Conservation (phyloP, 2,329 filamentous ascomycete genomes). For the Pseudogymnoascus sp. region DNA sequence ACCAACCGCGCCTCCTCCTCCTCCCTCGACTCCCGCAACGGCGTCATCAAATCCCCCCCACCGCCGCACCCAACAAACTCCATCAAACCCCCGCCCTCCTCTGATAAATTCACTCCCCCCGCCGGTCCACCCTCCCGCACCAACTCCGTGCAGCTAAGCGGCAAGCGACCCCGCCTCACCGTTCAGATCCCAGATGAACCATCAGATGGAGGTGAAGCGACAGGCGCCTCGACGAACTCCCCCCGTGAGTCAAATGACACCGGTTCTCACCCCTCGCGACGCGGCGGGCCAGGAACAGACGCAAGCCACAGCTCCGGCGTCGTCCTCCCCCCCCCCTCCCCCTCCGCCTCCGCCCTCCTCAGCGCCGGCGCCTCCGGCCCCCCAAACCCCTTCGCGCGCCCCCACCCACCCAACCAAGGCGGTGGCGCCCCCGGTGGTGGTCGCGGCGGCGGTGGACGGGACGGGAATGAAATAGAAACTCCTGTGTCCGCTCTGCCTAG, state of each 20-base stretch:
- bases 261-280: constrained; percentile 19
- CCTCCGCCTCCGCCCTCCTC: constrained; percentile 64
- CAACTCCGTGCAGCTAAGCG: constrained; percentile 60
- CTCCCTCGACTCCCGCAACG: constrained; percentile 27
- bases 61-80: constrained; percentile 28
- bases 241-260: constrained; percentile 23
- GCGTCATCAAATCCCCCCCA: constrained; percentile 45
- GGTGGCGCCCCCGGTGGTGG: constrained; percentile 11
- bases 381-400: constrained; percentile 89
- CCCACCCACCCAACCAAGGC: constrained; percentile 60
- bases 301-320: constrained; percentile 55
- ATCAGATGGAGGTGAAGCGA: constrained; percentile 68
- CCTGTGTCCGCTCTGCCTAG: constrained; percentile 92
- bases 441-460: constrained; percentile 29
- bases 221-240: constrained; percentile 57
- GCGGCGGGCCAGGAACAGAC: constrained; percentile 15
- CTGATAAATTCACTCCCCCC: constrained; percentile 49
- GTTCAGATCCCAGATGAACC: constrained; percentile 92
- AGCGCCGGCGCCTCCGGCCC: constrained; percentile 88
- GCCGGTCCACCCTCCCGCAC: constrained; percentile 59
- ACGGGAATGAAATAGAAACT: constrained; percentile 56
- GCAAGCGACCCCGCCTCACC: constrained; percentile 70
- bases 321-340: constrained; percentile 86
- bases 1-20: constrained; percentile 50
- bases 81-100: constrained; percentile 35